Conservation (phyloP, 305 asterid species). For the Solanum hybrid region DNA sequence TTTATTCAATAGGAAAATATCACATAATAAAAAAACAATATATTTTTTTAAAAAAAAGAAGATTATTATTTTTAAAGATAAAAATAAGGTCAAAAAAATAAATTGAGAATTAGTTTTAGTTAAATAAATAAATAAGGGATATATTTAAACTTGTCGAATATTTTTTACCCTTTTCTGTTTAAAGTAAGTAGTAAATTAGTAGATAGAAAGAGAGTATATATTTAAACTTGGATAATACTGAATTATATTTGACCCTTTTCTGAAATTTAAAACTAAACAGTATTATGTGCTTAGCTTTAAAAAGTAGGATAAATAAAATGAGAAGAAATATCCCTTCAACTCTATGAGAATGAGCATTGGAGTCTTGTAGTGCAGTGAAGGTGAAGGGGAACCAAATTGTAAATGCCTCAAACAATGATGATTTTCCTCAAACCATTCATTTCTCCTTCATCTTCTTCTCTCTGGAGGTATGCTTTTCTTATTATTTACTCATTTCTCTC, state of each 20-base stretch:
- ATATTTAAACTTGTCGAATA: too few relatives aligned
- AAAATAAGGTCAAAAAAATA: too few relatives aligned
- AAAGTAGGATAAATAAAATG: not conserved
- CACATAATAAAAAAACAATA: too few relatives aligned
- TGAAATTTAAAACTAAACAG: not conserved
- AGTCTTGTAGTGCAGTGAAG: not conserved
- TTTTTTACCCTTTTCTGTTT: too few relatives aligned
- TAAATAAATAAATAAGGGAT: too few relatives aligned
- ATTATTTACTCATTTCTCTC: not conserved
- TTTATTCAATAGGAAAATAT: too few relatives aligned
- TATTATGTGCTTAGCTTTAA: not conserved
- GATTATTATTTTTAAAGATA: too few relatives aligned
- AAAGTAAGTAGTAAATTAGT: too few relatives aligned
- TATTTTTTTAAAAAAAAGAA: too few relatives aligned
- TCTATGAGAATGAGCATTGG: not conserved
- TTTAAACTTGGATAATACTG: not conserved
- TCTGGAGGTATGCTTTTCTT: slow-evolving; percentile 32
- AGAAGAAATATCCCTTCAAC: not conserved
- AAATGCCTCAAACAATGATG: slow-evolving; percentile 42
- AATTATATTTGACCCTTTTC: not conserved
- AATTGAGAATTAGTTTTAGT: too few relatives aligned
- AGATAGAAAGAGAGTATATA: not conserved
- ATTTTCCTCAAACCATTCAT: slow-evolving; percentile 60
- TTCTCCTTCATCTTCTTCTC: slow-evolving; percentile 51
- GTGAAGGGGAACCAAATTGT: not conserved